Base-by-base conservation (phyloP, 257 asterid species). In the Nicotiana obtusifolia region DNA sequence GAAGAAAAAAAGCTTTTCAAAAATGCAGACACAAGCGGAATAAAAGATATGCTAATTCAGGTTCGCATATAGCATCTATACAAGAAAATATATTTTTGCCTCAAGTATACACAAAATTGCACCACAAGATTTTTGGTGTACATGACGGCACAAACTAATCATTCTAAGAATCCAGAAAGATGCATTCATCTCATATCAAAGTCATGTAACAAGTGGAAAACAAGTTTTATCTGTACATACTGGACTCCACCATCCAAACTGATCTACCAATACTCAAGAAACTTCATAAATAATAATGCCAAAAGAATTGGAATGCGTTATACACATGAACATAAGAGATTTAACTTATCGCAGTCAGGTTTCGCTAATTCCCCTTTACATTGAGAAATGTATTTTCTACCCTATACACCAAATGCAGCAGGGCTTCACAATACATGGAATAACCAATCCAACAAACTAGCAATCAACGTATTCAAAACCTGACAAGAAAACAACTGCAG, bases 181-280 rank as follows among this genome's bases (percentile, higher is more conserved):
- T 52, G 19, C 57, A 52, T 13, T 52, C 19, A 4, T 11, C 57
- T 13, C 19, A 52, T 52, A 52, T 52, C 57, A 52, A 52, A 52
- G 49, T 41, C 11, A 13, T 3, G 24, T 75, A 47, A 47, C 44
- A 49, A 65, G 49, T 30, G 17, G 47, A 65, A 16, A 65, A 65
- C 75, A 30, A 47, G 24, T 15, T 73, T 41, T 73, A 73, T 47
- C 41, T 73, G 79, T 15, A 73, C 41, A 73, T 24, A 73, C 78
- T 13, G 59, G 78, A 71, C 60, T 44, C 35, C 78, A 20, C 60
- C 78, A 44, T 71, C 57, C 60, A 71, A 71, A 71, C 13, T 71
- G 78, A 44, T 47, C 60, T 7, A 73, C 33, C 79, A 47, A 73
- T 47, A 22, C 79, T 22, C n/a, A 24, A 73, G 60, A 59, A 73